Percentiles rank a stretch among this genome's conserved stretches.
Evolutionary conservation across 805 yeast species (phyloP).

Genomic region (Candida takata): DNA sequence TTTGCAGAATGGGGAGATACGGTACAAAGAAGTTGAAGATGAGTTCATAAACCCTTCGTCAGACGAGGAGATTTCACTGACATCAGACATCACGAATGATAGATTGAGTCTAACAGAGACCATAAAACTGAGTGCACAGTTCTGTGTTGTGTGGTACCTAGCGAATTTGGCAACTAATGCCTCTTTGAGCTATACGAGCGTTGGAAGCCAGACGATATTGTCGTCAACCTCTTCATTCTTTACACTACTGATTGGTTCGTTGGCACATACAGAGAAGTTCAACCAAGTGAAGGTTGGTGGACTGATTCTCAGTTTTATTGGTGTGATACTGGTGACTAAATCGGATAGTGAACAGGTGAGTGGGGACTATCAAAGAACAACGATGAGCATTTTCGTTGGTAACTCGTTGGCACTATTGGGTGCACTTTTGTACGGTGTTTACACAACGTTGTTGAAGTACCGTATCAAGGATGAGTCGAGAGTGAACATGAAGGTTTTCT

Average conservation of each 20-base stretch:
- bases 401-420: slow-evolving; percentile 75
- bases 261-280: slow-evolving; percentile 64
- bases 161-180: slow-evolving; percentile 90
- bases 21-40: slow-evolving; percentile 20
- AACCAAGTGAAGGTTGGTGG: slow-evolving; percentile 62
- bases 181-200: slow-evolving; percentile 80
- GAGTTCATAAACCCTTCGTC: slow-evolving; percentile 11
- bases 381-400: slow-evolving; percentile 45
- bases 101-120: slow-evolving; percentile 53
- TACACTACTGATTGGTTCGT: slow-evolving; percentile 75
- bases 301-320: slow-evolving; percentile 62
- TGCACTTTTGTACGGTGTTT: slow-evolving; percentile 86
- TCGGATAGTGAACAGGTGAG: slow-evolving; percentile 37
- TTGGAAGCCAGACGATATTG: slow-evolving; percentile 88
- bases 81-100: slow-evolving; percentile 11
- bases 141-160: slow-evolving; percentile 81
- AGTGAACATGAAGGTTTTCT: slow-evolving; percentile 79
- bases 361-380: slow-evolving; percentile 19
- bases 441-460: slow-evolving; percentile 76
- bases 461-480: slow-evolving; percentile 67
- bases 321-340: slow-evolving; percentile 73
- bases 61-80: slow-evolving; percentile 25
- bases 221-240: slow-evolving; percentile 92
- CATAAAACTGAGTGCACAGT: slow-evolving; percentile 65
- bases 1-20: slow-evolving; percentile 22